Conservation (phyloP, 768 basidiomycete species). For the Tubosaeta sp. region DNA sequence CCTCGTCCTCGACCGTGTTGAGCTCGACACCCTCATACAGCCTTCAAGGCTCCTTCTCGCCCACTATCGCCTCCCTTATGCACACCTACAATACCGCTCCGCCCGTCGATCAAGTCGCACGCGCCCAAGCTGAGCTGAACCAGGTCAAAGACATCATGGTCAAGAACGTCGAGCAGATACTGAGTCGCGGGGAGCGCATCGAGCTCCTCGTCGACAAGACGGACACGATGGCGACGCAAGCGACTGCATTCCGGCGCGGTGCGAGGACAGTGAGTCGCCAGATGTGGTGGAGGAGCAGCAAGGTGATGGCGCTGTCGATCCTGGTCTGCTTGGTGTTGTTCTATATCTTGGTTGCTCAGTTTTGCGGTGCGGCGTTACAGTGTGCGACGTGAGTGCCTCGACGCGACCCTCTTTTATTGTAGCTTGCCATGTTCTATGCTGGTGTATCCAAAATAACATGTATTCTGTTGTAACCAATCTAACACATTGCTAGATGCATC, state of each 20-base stretch:
- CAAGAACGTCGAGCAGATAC: slow-evolving; percentile 95
- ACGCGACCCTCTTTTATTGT: slow-evolving; percentile 6
- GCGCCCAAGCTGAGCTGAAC: slow-evolving; percentile 83
- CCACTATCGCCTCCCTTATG: slow-evolving; percentile 70
- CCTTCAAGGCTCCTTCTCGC: slow-evolving; percentile 68
- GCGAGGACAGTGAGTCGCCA: slow-evolving; percentile 77
- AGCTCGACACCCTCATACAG: slow-evolving; percentile 51
- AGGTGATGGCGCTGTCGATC: slow-evolving; percentile 60
- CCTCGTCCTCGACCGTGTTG: slow-evolving; percentile 55
- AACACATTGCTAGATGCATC: too few species aligned
- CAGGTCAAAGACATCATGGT: slow-evolving; percentile 98
- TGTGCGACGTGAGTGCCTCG: slow-evolving; percentile 36
- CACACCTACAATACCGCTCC: slow-evolving; percentile 86
- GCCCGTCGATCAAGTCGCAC: slow-evolving; percentile 81
- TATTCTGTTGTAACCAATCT: too few species aligned
- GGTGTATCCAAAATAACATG: not conserved
- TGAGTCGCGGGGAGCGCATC: slow-evolving; percentile 90
- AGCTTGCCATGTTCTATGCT: slow-evolving; percentile 11
- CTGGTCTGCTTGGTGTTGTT: slow-evolving; percentile 71
- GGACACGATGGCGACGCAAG: slow-evolving; percentile 90
- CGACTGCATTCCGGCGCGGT: slow-evolving; percentile 87
- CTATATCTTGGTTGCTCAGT: slow-evolving; percentile 82
- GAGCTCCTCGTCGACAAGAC: slow-evolving; percentile 97
- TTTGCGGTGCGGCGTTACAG: slow-evolving; percentile 80
- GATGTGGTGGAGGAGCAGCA: slow-evolving; percentile 89